Evolutionary conservation across 768 basidiomycete species (phyloP), one percentile per base, ranked within the genome.

Genomic region (Fibroporia radiculosa): DNA sequence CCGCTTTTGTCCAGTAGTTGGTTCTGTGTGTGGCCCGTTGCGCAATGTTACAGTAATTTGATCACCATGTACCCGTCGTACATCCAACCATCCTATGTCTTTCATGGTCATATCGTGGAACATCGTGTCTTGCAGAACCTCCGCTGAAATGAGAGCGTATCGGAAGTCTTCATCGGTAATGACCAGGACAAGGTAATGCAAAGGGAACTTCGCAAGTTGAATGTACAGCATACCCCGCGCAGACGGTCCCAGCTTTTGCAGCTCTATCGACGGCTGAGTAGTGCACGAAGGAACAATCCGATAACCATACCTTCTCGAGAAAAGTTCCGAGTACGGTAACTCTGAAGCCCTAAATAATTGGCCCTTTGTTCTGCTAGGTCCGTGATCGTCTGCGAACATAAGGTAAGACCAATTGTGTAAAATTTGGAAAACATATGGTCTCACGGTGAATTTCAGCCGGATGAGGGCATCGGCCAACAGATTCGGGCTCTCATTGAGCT

Each of bases 341-440:
- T 79, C 58, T 80, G 79, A 32, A 92, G 63, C n/a, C 92, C 92
- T 8, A 93, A 75, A 55, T 89, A 84, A 49, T 70, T 77, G n/a
- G 84, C 86, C 56, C 90, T 92, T 60, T 87, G 84, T 60, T 93
- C 89, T 8, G 83, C 77, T 13, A 84, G 72, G 44, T 91, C 87
- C 33, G 77, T 71, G 48, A 93, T 89, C 4, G 89, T 89, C 92
- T 93, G 51, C n/a, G 29, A 31, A n/a, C 10, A 31, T 10, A 31
- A 10, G n/a, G 8, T 31, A 10, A 31, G 29, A 10, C 29, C 29
- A n/a, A 24, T 23, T 7, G 16, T 10, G 8, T 31, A n/a, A 31
- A 31, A n/a, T n/a, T 31, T 10, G n/a, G 16, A 29, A 25, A 35
- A 43, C 3, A 33, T 14, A 29, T 26, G 18, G 16, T 39, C 82